These are phyloP conservation scores for Tolypocladium amazonense DNA, from an alignment of 2,329 filamentous ascomycete species.

Conservation along the genomic window DNA sequence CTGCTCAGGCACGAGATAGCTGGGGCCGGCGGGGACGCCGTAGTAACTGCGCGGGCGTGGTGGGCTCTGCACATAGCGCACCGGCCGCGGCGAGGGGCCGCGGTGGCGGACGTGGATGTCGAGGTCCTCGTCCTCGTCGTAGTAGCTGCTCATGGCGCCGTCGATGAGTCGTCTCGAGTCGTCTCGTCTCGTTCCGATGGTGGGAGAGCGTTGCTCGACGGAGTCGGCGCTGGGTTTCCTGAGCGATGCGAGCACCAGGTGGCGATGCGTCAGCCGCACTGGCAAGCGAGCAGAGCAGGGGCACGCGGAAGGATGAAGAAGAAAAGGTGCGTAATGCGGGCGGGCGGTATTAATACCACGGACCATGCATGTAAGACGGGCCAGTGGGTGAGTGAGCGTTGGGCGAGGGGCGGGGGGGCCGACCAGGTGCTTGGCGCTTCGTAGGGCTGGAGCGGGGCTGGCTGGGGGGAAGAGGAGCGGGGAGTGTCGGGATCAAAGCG, in stretches of 20 bases:
- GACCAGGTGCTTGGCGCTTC: background rate
- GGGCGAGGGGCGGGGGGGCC: background rate
- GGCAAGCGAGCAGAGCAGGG: background rate
- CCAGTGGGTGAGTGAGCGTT: background rate
- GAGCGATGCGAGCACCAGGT: background rate
- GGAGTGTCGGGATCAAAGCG: background rate
- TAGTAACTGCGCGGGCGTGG: slow-evolving; percentile 27
- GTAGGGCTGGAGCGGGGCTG: slow-evolving; percentile 3
- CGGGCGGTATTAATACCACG: background rate
- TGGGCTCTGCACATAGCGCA: slow-evolving; percentile 35
- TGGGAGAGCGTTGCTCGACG: background rate
- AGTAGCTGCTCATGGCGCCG: slow-evolving; percentile 20
- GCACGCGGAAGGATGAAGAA: background rate
- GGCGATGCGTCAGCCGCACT: background rate
- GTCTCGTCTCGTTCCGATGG: background rate
- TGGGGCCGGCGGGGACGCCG: slow-evolving; percentile 27
- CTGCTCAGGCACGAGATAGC: slow-evolving; percentile 34
- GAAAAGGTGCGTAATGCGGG: background rate
- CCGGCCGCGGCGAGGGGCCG: slow-evolving; percentile 26
- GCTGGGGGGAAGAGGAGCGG: background rate
- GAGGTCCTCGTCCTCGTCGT: slow-evolving; percentile 43
- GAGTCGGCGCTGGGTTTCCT: background rate
- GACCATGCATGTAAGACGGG: background rate
- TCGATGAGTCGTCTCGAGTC: background rate
- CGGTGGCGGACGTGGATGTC: slow-evolving; percentile 38